A percentile compares a stretch with the other conserved stretches of the same genome.
Evolutionary conservation across 345 rosid species (phyloP).

Genomic region (Rhodomyrtus tomentosa): DNA sequence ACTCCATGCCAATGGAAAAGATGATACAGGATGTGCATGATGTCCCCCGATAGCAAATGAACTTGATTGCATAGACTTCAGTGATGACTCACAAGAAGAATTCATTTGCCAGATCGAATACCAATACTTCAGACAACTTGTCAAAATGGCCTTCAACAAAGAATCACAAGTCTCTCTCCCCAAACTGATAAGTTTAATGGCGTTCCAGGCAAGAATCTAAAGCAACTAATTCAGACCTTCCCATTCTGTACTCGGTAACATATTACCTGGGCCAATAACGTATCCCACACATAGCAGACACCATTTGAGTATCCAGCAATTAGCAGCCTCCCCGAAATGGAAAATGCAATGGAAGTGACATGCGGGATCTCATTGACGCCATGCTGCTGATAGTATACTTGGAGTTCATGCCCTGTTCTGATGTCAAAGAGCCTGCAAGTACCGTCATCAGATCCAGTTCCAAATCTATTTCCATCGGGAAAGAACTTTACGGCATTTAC

Average conservation of each 20-base stretch:
- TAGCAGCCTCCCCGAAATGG: constrained; percentile 92
- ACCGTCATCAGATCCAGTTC: constrained; percentile 94
- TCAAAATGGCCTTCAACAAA: not conserved
- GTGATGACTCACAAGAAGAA: not conserved
- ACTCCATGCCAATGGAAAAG: not conserved
- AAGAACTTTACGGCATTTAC: constrained; percentile 86
- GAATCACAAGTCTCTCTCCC: not conserved
- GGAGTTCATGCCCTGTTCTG: constrained; percentile 92
- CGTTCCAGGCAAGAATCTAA: not conserved
- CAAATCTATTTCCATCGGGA: constrained; percentile 93
- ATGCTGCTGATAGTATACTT: constrained; percentile 52
- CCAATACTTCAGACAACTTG: not conserved
- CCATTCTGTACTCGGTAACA: not conserved
- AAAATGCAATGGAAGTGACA: constrained; percentile 85
- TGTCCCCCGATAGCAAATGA: not conserved
- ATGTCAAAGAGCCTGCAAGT: constrained; percentile 91
- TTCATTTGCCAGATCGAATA: not conserved
- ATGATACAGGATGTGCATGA: not conserved
- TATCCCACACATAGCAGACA: constrained; percentile 90
- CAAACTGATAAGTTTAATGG: not conserved
- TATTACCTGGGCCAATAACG: constrained; percentile 74
- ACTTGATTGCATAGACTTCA: not conserved
- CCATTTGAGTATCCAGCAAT: constrained; percentile 77
- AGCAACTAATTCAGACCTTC: not conserved
- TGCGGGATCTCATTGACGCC: constrained; percentile 34